phyloP scores from a whole-genome alignment of 2,329 filamentous ascomycete genomes.

The Apiospora arundinis region DNA sequence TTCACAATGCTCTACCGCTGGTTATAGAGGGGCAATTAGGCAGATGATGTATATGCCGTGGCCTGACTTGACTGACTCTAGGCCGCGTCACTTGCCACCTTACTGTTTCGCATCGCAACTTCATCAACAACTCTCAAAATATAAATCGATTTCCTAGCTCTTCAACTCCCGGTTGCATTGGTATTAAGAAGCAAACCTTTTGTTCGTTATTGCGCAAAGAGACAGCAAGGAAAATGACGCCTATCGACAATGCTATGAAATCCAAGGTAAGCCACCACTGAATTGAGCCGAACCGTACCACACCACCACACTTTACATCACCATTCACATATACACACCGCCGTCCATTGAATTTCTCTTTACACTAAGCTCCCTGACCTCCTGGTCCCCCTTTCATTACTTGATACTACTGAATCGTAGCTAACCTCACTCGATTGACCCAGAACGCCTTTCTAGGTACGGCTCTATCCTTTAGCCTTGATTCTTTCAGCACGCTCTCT shows the following conservation, averaged over 20 bases:
- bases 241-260: constrained; percentile 70
- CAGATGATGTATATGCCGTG: background rate
- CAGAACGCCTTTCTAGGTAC: constrained; percentile 75
- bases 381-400: too few relatives aligned
- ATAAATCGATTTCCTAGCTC: background rate
- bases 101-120: constrained; percentile 5
- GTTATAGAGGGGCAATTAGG: background rate
- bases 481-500: too few relatives aligned
- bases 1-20: background rate
- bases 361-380: too few relatives aligned
- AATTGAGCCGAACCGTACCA: background rate
- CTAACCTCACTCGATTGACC: constrained; percentile 25
- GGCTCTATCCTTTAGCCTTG: too few relatives aligned
- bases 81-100: constrained; percentile 16
- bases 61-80: background rate
- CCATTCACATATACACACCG: background rate
- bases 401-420: constrained; percentile 25
- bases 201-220: background rate
- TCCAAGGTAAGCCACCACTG: constrained; percentile 64
- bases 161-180: background rate
- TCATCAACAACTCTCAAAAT: background rate
- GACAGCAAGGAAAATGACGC: constrained; percentile 60
- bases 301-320: too few relatives aligned
- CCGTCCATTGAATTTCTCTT: too few relatives aligned
- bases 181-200: too few relatives aligned